These are phyloP conservation scores for Themeda triandra DNA, from an alignment of 176 grass and related monocot species.

Conservation along the genomic window DNA sequence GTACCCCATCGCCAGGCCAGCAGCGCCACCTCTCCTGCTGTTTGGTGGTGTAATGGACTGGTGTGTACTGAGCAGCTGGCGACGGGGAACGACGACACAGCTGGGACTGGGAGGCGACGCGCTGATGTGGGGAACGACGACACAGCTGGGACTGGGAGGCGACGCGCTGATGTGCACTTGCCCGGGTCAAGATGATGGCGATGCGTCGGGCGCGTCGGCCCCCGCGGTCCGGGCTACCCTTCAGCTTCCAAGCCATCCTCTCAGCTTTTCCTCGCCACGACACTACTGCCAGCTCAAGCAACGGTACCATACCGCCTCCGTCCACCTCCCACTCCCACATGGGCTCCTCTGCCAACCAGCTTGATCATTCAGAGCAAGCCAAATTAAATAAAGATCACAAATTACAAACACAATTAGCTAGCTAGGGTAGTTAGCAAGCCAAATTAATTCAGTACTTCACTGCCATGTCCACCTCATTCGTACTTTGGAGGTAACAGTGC, in stretches of 20 bases:
- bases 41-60: no score
- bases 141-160: neutral
- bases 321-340: neutral
- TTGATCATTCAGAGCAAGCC: neutral
- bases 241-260: neutral
- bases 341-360: neutral
- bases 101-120: neutral
- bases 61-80: neutral
- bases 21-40: neutral
- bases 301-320: neutral
- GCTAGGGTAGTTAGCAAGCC: no score
- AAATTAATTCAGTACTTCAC: no score
- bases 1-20: neutral
- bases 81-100: neutral
- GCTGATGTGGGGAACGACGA: neutral
- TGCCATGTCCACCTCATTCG: neutral
- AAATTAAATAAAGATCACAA: neutral
- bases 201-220: neutral
- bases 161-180: neutral
- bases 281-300: slow-evolving; percentile 18
- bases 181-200: neutral
- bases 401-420: neutral
- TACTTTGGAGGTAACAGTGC: neutral
- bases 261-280: neutral
- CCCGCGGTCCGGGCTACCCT: neutral